These are phyloP conservation scores for Pseudonitzschia pungens DNA, from an alignment of 108 stramenopile genomes.

Conservation along the genomic window DNA sequence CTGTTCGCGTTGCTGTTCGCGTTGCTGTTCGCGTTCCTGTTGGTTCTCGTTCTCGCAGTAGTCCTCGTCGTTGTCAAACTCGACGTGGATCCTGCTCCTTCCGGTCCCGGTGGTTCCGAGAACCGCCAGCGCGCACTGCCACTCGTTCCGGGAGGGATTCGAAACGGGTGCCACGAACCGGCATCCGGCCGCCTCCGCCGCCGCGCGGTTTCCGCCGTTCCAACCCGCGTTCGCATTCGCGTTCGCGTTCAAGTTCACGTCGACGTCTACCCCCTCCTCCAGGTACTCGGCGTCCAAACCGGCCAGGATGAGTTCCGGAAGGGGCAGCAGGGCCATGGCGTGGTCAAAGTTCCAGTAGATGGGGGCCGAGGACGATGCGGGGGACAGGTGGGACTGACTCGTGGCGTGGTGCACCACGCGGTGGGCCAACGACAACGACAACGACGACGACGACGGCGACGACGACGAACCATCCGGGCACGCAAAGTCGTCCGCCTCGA, in stretches of 20 bases:
- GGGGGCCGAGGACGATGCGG: constrained; percentile 53
- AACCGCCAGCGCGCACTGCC: not conserved
- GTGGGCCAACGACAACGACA: too few species aligned
- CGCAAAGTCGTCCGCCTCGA: constrained; percentile 14
- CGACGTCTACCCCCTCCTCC: not conserved
- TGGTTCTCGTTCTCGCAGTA: constrained; percentile 3
- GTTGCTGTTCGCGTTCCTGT: not conserved
- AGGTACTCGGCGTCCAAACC: constrained; percentile 43
- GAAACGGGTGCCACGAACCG: not conserved
- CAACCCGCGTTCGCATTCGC: too few species aligned
- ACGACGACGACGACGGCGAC: too few species aligned
- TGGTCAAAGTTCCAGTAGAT: constrained; percentile 94
- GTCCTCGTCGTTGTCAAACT: constrained; percentile 11
- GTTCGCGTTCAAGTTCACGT: too few species aligned
- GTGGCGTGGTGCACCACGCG: constrained; percentile 77
- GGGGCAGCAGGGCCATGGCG: constrained; percentile 87
- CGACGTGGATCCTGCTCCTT: not conserved
- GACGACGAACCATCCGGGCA: too few species aligned
- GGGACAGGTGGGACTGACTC: constrained; percentile 89
- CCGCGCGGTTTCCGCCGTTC: too few species aligned
- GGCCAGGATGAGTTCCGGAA: constrained; percentile 82
- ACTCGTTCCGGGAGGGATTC: constrained; percentile 9
- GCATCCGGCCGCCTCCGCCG: not conserved
- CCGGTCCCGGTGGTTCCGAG: not conserved
- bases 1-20: not conserved